Base-by-base conservation (phyloP, 805 yeast genomes). In the Phaffomyces antillensis region DNA sequence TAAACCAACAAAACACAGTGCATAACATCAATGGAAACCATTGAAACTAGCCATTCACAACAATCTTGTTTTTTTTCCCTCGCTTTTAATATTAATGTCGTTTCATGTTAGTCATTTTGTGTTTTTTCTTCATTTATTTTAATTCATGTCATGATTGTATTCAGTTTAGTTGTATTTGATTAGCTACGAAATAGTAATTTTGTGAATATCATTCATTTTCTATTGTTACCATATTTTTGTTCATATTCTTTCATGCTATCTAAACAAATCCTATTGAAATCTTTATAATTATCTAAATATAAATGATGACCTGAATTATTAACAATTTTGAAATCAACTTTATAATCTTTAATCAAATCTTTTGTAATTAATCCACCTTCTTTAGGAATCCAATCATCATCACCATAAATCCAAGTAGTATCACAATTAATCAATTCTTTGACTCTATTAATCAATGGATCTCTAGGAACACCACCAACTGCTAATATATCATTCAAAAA, bases 381-480 rank as follows among this genome's bases (percentile, higher is more conserved):
- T n/a, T 52, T 55, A 16, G 60, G 62, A 77, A 81, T 79, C 90
- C 91, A 84, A 58, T 80, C 86, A 17, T 68, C 63, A 50, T 79
- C 82, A 1, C 99, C 99, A 54, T 91, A 91, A 51, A 84, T 66
- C 97, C 98, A 93, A 7, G 73, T 61, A 31, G 88, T 68, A 35
- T 84, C 79, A 56, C 86, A 78, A 6, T 73, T 65, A 10, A 83
- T 38, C 26, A 46, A 62, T 13, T 62, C 54, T 20, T 71, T 65
- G 28, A 73, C 70, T 18, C 56, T 52, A 16, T 66, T 59, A 4
- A 71, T 62, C 43, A 91, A 66, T 1, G 98, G 95, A 54, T 75
- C 67, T 49, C 96, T 70, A 1, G 97, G 95, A 40, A 79, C 77
- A 0, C 96, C 98, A 4, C 98, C 99, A 7, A 96, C 95, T 0